phyloP scores from a whole-genome alignment of 208 protist species.

The Lotmaria passim region DNA sequence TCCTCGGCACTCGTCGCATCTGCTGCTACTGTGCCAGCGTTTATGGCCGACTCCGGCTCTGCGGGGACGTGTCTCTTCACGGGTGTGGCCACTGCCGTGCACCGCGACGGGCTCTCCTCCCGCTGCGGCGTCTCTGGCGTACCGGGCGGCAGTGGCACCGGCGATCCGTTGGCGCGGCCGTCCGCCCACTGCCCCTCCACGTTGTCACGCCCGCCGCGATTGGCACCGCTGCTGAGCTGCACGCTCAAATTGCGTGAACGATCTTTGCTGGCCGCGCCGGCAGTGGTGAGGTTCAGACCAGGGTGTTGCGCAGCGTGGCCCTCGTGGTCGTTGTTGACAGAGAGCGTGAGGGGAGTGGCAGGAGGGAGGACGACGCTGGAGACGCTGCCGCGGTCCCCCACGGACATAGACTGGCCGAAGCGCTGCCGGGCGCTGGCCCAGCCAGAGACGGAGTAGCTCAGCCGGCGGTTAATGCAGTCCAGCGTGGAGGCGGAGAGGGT shows the following conservation, averaged over 20 bases:
- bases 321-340: background rate
- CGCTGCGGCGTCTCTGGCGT: slow-evolving; percentile 36
- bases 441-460: slow-evolving; percentile 35
- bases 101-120: slow-evolving; percentile 57
- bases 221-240: background rate
- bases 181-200: background rate
- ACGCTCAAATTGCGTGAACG: background rate
- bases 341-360: slow-evolving; percentile 20
- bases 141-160: slow-evolving; percentile 28
- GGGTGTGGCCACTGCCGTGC: slow-evolving; percentile 18
- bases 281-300: background rate
- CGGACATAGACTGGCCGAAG: slow-evolving; percentile 20
- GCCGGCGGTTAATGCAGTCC: slow-evolving; percentile 41
- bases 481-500: slow-evolving; percentile 41
- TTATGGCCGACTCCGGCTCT: background rate
- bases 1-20: background rate
- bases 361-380: slow-evolving; percentile 19
- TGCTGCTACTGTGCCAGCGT: background rate
- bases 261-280: background rate
- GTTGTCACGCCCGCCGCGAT: background rate
- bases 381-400: slow-evolving; percentile 6
- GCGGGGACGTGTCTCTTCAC: background rate
- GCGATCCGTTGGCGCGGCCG: slow-evolving; percentile 20
- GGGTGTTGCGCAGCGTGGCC: background rate
- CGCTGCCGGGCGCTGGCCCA: slow-evolving; percentile 20